phyloP scores from a whole-genome alignment of 768 basidiomycete genomes.

The Mycena crocata region DNA sequence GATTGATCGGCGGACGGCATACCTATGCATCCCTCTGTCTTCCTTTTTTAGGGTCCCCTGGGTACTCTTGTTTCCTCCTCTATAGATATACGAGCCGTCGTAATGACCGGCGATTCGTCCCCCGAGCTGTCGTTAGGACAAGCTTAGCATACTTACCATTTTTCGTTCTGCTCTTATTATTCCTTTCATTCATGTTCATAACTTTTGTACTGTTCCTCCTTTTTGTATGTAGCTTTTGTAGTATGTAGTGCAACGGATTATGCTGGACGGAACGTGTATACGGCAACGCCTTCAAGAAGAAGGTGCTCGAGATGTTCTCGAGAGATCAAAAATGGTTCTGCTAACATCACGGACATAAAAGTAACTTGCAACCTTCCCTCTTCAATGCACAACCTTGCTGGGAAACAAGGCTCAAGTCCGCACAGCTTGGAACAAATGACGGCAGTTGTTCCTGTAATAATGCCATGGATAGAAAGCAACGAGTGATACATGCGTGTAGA shows the following conservation, averaged over 20 bases:
- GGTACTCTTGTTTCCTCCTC: background rate
- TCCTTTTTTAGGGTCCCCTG: background rate
- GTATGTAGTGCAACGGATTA: conserved; percentile 19
- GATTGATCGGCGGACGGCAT: too few relatives aligned
- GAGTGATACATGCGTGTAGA: conserved; percentile 15
- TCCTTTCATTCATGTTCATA: conserved; percentile 25
- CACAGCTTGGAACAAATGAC: background rate
- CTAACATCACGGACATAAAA: too few relatives aligned
- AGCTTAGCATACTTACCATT: conserved; percentile 1
- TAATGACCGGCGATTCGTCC: background rate
- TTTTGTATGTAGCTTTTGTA: conserved; percentile 12
- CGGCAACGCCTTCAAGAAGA: too few relatives aligned
- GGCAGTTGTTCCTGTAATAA: background rate
- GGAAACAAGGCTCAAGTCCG: too few relatives aligned
- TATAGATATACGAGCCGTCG: background rate
- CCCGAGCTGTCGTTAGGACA: conserved; percentile 21
- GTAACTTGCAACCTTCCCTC: too few relatives aligned
- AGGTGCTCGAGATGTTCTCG: too few relatives aligned
- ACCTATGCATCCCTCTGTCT: too few relatives aligned
- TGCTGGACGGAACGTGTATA: conserved; percentile 9
- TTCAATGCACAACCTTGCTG: too few relatives aligned
- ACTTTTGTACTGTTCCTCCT: background rate
- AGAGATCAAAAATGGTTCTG: too few relatives aligned
- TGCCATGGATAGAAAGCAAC: background rate
- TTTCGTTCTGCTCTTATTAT: conserved; percentile 27